Evolutionary conservation across 2,329 filamentous ascomycete species (phyloP), one percentile per base, ranked within the genome.

Genomic region (Neonectria magnoliae): DNA sequence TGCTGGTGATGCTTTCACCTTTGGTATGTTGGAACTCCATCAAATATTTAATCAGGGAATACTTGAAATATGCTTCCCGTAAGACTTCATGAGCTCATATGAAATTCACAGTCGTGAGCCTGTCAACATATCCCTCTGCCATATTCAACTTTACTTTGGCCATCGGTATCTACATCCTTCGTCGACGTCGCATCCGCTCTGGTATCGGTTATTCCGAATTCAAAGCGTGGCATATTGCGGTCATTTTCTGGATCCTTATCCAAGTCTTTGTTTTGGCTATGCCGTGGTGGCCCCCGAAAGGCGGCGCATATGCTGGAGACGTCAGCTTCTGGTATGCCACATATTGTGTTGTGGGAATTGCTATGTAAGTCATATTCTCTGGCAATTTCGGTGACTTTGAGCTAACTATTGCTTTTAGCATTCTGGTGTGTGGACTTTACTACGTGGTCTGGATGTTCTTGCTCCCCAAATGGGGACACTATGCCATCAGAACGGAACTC

Each of bases 261-360:
- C 86, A 90, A 57, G 59, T 89, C 0, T 92, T 88, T 68, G 79
- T 91, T 38, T 77, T 93, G 2, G 83, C 88, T 18, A 91, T 91
- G 83, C 90, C 91, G 0, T 93, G 90, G 90, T 90, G 88, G 68
- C 91, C 90, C 2, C 91, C 91, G 0, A 80, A 82, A 1, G 83
- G 81, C 0, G 90, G 90, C 0, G 80, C 81, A 0, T 84, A 85
- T 52, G 87, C 85, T 0, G 90, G 90, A 0, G 87, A 90, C 60
- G 90, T 92, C 4, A 90, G 86, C 58, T 93, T 93, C 77, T 93
- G 89, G 87, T 93, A 93, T 68, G 90, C 84, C 2, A 92, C 90
- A 0, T 93, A 93, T 69, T 85, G 87, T 20, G 86, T 88, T 1
- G 84, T 87, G 1, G 90, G 90, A 0, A 83, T 93, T 61, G 89